phyloP scores from a whole-genome alignment of 2,329 filamentous ascomycete genomes.

The Talaromyces funiculosus region DNA sequence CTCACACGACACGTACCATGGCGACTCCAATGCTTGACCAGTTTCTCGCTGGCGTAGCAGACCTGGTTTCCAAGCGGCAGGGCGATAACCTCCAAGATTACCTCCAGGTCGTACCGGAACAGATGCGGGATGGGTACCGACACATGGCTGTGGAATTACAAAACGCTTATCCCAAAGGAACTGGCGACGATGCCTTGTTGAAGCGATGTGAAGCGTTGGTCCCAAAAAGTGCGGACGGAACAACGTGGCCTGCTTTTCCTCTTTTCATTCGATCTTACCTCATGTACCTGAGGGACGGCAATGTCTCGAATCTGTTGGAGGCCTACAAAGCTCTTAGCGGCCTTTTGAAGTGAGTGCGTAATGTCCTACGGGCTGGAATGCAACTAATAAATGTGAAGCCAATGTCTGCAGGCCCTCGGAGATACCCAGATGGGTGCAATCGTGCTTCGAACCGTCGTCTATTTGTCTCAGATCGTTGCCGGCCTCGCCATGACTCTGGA shows the following conservation, averaged over 20 bases:
- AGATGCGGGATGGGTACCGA: conserved; percentile 59
- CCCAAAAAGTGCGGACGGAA: conserved; percentile 58
- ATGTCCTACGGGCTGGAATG: background rate
- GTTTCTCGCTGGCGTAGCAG: conserved; percentile 62
- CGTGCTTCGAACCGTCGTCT: conserved; percentile 76
- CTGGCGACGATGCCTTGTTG: conserved; percentile 51
- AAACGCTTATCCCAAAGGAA: conserved; percentile 48
- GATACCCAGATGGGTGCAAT: conserved; percentile 74
- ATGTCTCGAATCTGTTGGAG: conserved; percentile 67
- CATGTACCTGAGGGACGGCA: conserved; percentile 71
- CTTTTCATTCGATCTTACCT: conserved; percentile 78
- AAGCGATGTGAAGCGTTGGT: conserved; percentile 59
- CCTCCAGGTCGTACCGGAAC: conserved; percentile 67
- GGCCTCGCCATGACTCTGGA: conserved; percentile 80
- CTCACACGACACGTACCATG: background rate
- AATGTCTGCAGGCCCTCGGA: conserved; percentile 74
- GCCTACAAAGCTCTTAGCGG: conserved; percentile 70
- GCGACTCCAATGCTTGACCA: conserved; percentile 59
- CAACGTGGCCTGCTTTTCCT: conserved; percentile 70
- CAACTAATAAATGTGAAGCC: conserved; percentile 45
- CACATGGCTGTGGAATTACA: conserved; percentile 64
- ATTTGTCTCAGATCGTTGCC: conserved; percentile 72
- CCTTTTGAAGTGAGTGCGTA: conserved; percentile 63
- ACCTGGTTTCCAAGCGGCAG: conserved; percentile 58
- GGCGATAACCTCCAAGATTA: conserved; percentile 62